These are phyloP conservation scores for Tinospora cordifolia DNA, from an alignment of 164 flowering plant species.

Conservation along the genomic window DNA sequence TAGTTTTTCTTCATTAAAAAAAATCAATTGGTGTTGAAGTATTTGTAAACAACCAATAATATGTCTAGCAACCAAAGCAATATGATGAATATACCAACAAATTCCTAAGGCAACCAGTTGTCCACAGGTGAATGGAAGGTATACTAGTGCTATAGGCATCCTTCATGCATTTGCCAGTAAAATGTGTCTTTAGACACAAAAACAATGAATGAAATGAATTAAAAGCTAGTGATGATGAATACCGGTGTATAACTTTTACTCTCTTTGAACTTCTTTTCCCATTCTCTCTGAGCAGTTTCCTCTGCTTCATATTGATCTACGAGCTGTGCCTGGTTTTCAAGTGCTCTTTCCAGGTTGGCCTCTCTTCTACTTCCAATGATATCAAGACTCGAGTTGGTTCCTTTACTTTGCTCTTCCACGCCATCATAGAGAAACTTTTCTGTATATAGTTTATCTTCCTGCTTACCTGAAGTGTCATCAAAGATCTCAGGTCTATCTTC, in stretches of 20 bases:
- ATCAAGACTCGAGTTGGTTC: slow-evolving; percentile 12
- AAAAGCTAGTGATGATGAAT: slow-evolving; percentile 18
- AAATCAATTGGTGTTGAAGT: no score
- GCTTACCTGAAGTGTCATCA: slow-evolving; percentile 13
- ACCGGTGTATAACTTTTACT: slow-evolving; percentile 51
- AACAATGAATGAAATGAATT: not conserved
- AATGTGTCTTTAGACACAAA: not conserved
- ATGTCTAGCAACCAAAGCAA: not conserved
- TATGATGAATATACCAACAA: not conserved
- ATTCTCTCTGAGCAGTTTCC: slow-evolving; percentile 85
- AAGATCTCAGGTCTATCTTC: slow-evolving; percentile 17
- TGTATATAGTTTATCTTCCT: slow-evolving; percentile 15
- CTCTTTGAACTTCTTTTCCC: slow-evolving; percentile 79
- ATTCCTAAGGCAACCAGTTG: not conserved
- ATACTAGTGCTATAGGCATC: no score
- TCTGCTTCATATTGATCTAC: slow-evolving; percentile 61
- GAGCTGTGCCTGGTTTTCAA: slow-evolving; percentile 56
- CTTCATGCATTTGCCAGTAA: no score
- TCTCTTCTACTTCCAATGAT: slow-evolving; percentile 23
- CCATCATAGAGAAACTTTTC: slow-evolving; percentile 3
- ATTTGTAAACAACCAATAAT: not conserved
- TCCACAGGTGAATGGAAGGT: no score
- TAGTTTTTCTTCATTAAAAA: no score
- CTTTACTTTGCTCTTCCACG: slow-evolving; percentile 19
- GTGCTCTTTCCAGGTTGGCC: slow-evolving; percentile 52